These are phyloP conservation scores for Blastobotrys indianensis DNA, from an alignment of 1,139 yeast species.

Conservation along the genomic window DNA sequence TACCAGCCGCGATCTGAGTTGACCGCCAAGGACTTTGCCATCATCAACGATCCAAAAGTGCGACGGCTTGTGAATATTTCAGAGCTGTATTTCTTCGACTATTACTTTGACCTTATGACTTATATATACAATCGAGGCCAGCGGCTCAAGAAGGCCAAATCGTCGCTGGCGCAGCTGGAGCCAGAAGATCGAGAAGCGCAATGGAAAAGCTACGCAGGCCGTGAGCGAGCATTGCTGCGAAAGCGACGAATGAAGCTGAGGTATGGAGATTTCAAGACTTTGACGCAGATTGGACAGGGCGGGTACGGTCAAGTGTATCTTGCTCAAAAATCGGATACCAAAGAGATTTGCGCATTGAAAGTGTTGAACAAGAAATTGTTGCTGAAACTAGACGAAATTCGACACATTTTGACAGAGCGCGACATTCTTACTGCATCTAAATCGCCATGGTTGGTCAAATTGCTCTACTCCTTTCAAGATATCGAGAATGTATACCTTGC, in stretches of 20 bases:
- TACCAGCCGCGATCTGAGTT: constrained; percentile 13
- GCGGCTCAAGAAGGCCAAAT: constrained; percentile 62
- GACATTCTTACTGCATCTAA: constrained; percentile 93
- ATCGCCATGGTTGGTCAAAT: constrained; percentile 92
- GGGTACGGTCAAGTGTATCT: constrained; percentile 95
- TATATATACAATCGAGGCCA: constrained; percentile 84
- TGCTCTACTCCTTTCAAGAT: constrained; percentile 93
- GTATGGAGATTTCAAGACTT: constrained; percentile 90
- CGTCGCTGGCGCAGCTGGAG: constrained; percentile 44
- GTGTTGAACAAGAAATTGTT: constrained; percentile 82
- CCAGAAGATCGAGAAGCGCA: constrained; percentile 54
- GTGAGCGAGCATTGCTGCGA: constrained; percentile 80
- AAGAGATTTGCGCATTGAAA: constrained; percentile 93
- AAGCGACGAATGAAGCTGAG: constrained; percentile 88
- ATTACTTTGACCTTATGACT: constrained; percentile 93
- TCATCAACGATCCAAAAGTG: constrained; percentile 69
- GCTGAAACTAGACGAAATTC: constrained; percentile 87
- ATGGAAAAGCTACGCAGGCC: constrained; percentile 75
- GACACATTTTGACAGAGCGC: constrained; percentile 92
- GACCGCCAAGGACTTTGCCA: constrained; percentile 36
- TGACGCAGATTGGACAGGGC: constrained; percentile 98
- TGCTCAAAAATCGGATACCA: constrained; percentile 90
- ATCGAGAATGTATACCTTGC: constrained; percentile 85
- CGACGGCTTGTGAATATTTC: constrained; percentile 84
- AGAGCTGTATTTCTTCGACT: constrained; percentile 72